Conservation (phyloP, 202 grass and related monocot genomes). For the Setaria italica region DNA sequence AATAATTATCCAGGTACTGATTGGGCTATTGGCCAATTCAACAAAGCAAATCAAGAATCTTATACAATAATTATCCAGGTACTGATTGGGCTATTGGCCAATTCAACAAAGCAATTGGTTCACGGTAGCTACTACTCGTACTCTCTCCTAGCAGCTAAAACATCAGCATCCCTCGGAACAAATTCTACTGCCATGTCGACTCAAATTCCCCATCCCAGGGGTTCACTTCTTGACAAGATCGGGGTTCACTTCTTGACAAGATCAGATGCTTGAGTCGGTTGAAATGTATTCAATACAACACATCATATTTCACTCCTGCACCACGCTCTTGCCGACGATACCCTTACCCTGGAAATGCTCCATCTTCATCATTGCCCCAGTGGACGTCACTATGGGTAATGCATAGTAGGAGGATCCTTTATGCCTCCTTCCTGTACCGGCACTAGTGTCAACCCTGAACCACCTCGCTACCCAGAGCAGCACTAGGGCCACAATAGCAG, state of each 20-base stretch:
- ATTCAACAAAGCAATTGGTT: conserved; percentile 13
- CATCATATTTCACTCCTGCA: conserved; percentile 50
- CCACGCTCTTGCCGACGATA: conserved; percentile 52
- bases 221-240: too few species aligned
- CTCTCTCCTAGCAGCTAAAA: conserved; percentile 41
- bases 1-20: not conserved
- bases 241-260: conserved; percentile 12
- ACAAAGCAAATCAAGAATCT: not conserved
- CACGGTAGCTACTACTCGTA: not conserved
- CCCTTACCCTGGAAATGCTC: conserved; percentile 69
- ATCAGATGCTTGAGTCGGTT: not conserved
- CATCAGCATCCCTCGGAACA: conserved; percentile 28
- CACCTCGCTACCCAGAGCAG: conserved; percentile 48
- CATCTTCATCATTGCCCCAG: conserved; percentile 45
- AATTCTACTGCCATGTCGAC: not conserved
- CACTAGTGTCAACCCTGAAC: conserved; percentile 31
- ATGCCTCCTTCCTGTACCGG: conserved; percentile 45
- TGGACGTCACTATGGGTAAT: conserved; percentile 43
- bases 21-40: not conserved
- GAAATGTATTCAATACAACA: conserved; percentile 33
- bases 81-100: not conserved
- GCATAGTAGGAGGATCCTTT: conserved; percentile 59
- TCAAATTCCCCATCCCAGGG: conserved; percentile 10
- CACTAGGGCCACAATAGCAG: conserved; percentile 29
- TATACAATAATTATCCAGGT: not conserved